Evolutionary conservation across 2,329 filamentous ascomycete species (phyloP).

Genomic region (Phyllachora maydis): DNA sequence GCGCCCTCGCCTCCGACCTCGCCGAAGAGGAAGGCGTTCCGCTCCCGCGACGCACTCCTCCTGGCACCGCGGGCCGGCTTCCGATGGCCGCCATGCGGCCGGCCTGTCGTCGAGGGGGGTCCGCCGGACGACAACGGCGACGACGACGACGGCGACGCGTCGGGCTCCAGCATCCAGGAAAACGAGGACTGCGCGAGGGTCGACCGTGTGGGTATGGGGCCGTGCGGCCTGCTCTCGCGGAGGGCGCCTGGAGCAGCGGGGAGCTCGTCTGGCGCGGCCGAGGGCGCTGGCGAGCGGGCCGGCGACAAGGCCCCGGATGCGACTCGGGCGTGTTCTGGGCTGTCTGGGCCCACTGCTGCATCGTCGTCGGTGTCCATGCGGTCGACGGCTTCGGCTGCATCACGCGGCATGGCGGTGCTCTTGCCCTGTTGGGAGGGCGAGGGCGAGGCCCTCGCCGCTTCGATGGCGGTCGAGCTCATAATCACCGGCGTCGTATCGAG

Average conservation of each 20-base stretch:
- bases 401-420: slow-evolving; percentile 4
- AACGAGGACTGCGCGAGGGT: slow-evolving; percentile 55
- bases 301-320: too few species aligned
- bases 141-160: slow-evolving; percentile 13
- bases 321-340: too few species aligned
- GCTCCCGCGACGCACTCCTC: slow-evolving; percentile 25
- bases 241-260: background rate
- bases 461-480: slow-evolving; percentile 7
- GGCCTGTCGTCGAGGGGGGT: slow-evolving; percentile 5
- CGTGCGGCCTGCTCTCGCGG: slow-evolving; percentile 7
- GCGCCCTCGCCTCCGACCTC: slow-evolving; percentile 20
- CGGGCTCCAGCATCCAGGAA: slow-evolving; percentile 56
- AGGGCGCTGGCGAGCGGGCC: too few species aligned
- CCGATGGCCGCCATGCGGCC: slow-evolving; percentile 9
- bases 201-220: slow-evolving; percentile 37
- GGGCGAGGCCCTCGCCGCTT: slow-evolving; percentile 6
- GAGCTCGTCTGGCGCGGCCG: slow-evolving; percentile 1
- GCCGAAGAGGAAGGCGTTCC: slow-evolving; percentile 38
- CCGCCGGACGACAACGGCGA: slow-evolving; percentile 7
- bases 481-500: slow-evolving; percentile 9
- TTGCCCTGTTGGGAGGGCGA: slow-evolving; percentile 6
- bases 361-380: slow-evolving; percentile 10
- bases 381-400: slow-evolving; percentile 4
- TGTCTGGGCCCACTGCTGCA: too few species aligned
- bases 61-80: slow-evolving; percentile 18